Base-by-base conservation (phyloP, 495 filamentous ascomycete species). In the Xylaria scruposa region DNA sequence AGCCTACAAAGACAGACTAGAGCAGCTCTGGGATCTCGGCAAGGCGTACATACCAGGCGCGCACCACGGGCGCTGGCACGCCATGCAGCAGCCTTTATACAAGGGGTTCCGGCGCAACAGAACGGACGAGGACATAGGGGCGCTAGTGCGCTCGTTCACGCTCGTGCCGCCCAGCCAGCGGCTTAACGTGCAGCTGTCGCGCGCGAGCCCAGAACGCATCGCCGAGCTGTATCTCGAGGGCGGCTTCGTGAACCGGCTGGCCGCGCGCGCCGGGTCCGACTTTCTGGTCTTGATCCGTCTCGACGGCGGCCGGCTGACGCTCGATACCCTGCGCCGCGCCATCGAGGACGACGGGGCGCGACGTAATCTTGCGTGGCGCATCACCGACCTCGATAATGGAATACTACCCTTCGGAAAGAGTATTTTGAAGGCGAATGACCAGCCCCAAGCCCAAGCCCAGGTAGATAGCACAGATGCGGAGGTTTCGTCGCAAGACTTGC, bases 1-100 rank as follows among this genome's bases (percentile, higher is more conserved):
- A 8, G 83, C 83, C 9, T 93, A 92, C 81, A 81, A 83, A 29
- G 77, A 82, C 44, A 78, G 88, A 40, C 81, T 86, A 9, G 70
- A 72, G 17, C 77, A 80, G 5, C 78, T 90, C 4, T 87, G 88
- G 77, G 72, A 71, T 1, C 72, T 89, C 6, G 75, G 81, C n/a
- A 78, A 77, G 60, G 56, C 71, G 13, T 73, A 82, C 67, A 78
- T 81, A 10, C 79, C 80, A 10, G 59, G 70, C 1, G 71, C 70
- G 36, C 74, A 74, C 56, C 71, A 74, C 74, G 40, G n/a, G 12
- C 56, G 44, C 36, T 19, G 38, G 19, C n/a, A 67, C 40, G 17
- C 24, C 21, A 40, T 60, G 29, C 56, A 56, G 44, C 40, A 53
- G 29, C 71, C 74, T 46, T 21, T 75, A 68, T 67, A 75, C 73